These are phyloP conservation scores for Fusarium sp. DNA, from an alignment of 2,329 filamentous ascomycete species.

Conservation along the genomic window DNA sequence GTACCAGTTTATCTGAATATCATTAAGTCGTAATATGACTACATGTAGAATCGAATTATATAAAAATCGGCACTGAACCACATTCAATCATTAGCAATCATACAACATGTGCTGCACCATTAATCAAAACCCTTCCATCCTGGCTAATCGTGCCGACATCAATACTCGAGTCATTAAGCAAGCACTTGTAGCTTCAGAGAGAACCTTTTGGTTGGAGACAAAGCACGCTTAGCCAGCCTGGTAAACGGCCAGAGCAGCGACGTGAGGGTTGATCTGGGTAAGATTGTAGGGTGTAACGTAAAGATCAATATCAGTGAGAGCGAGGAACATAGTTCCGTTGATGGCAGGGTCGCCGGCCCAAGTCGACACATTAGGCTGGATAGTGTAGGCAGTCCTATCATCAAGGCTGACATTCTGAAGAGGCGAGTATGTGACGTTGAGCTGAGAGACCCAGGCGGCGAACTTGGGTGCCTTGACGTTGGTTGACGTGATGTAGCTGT, in stretches of 20 bases:
- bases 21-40: background rate
- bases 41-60: background rate
- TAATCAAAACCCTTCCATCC: too few relatives aligned
- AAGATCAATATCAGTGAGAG: conserved; percentile 77
- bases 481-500: conserved; percentile 80
- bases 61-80: background rate
- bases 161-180: background rate
- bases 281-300: conserved; percentile 84
- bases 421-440: conserved; percentile 80
- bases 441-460: conserved; percentile 83
- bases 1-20: background rate
- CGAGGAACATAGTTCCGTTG: conserved; percentile 86
- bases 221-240: conserved; percentile 74
- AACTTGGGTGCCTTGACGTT: conserved; percentile 73
- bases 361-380: conserved; percentile 79
- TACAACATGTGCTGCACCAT: background rate
- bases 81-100: background rate
- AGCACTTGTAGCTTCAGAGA: background rate
- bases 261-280: conserved; percentile 80
- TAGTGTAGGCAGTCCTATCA: conserved; percentile 73
- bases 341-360: conserved; percentile 77
- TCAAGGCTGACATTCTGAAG: conserved; percentile 65
- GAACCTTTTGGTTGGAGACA: background rate
- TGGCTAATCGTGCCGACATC: background rate
- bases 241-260: conserved; percentile 81